Percentiles rank a stretch among this genome's conserved stretches.
These are phyloP conservation scores for Hapsidospora chrysogenum DNA, from an alignment of 495 filamentous ascomycete genomes.

Conservation along the genomic window DNA sequence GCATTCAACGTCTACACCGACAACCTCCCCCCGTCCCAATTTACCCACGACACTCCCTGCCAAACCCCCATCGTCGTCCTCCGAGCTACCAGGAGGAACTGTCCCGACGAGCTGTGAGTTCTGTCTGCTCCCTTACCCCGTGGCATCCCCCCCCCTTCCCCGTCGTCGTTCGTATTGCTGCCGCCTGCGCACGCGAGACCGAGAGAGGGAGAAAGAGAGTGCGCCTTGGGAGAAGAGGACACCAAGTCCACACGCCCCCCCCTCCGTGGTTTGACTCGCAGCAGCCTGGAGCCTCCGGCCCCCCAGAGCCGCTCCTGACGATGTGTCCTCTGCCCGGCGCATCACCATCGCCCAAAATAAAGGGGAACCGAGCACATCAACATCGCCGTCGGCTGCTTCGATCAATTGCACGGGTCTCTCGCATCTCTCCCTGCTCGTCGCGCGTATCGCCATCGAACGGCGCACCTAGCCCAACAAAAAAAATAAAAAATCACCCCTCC, in stretches of 20 bases:
- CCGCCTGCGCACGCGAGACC: too few species aligned
- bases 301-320: too few species aligned
- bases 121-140: background rate
- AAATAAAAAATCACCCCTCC: background rate
- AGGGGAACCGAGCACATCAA: too few species aligned
- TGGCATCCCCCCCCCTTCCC: background rate
- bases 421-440: background rate
- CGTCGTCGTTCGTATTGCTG: too few species aligned
- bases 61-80: conserved; percentile 2
- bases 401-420: background rate
- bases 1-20: conserved; percentile 1
- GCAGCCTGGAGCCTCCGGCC: background rate
- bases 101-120: conserved; percentile 1
- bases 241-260: background rate
- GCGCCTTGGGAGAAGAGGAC: background rate
- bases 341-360: too few species aligned
- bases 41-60: too few species aligned
- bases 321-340: too few species aligned
- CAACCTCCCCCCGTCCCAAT: background rate
- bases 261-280: background rate
- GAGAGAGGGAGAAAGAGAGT: background rate
- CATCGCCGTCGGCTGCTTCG: too few species aligned
- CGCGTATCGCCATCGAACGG: background rate
- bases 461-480: background rate
- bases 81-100: background rate